phyloP scores from a whole-genome alignment of 106 monocot species.

The Hemerocallis citrina region DNA sequence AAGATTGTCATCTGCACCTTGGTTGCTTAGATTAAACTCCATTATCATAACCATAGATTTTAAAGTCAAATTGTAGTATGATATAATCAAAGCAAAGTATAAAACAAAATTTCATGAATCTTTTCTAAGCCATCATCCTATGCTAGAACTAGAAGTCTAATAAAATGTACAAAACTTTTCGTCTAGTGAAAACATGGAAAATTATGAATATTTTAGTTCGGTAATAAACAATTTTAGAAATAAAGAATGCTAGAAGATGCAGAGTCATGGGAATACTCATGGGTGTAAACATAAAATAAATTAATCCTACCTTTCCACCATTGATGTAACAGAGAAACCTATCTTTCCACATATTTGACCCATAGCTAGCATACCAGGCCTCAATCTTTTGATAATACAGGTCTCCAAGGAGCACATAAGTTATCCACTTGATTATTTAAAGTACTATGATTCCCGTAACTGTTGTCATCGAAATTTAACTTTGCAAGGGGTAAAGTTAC shows the following conservation, averaged over 20 bases:
- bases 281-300: background rate
- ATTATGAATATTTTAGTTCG: too few species aligned
- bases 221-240: too few species aligned
- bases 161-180: background rate
- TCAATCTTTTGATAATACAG: conserved; percentile 50
- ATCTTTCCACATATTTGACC: conserved; percentile 93
- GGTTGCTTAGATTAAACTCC: too few species aligned
- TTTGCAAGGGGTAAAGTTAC: conserved; percentile 34
- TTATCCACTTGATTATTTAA: conserved; percentile 8
- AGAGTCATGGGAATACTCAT: background rate
- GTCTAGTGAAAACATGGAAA: background rate
- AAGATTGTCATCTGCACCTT: too few species aligned
- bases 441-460: conserved; percentile 6
- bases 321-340: conserved; percentile 87
- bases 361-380: conserved; percentile 90
- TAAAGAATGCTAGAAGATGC: background rate
- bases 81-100: background rate
- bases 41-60: too few species aligned
- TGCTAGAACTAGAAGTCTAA: background rate
- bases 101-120: background rate
- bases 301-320: conserved; percentile 80
- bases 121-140: background rate
- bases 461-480: conserved; percentile 45
- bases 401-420: conserved; percentile 42
- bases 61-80: too few species aligned